Percentiles rank a stretch among this genome's conserved stretches.
Evolutionary conservation across 164 flowering plant species (phyloP).

Genomic region (Cinnamomum chago): DNA sequence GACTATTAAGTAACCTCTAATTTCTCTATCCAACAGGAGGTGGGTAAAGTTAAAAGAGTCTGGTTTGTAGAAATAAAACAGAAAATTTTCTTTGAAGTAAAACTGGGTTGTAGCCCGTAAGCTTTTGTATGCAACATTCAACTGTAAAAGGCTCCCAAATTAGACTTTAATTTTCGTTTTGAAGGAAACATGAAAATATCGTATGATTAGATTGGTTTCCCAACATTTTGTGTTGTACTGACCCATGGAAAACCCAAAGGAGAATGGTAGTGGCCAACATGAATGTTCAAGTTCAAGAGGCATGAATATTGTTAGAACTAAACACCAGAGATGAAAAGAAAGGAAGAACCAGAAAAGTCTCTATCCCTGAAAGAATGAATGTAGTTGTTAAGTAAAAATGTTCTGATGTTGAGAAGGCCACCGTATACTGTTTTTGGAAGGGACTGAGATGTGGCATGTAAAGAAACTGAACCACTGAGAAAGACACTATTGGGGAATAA

Average conservation of each 20-base stretch:
- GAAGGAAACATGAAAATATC: too few species aligned
- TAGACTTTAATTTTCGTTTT: too few species aligned
- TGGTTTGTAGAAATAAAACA: background rate
- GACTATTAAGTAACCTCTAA: background rate
- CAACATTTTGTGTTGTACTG: too few species aligned
- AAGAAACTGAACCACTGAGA: conserved; percentile 32
- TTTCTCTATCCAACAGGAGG: background rate
- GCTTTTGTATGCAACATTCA: background rate
- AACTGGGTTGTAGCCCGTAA: conserved; percentile 14
- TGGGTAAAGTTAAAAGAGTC: background rate
- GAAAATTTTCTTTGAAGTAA: conserved; percentile 1
- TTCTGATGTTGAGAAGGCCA: conserved; percentile 22
- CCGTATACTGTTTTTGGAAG: conserved; percentile 44
- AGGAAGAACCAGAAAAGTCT: background rate
- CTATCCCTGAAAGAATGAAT: background rate
- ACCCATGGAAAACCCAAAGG: too few species aligned
- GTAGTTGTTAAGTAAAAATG: background rate
- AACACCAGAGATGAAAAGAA: background rate
- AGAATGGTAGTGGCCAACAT: too few species aligned
- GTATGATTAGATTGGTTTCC: too few species aligned
- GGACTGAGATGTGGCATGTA: conserved; percentile 61
- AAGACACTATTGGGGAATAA: too few species aligned
- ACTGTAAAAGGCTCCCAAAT: too few species aligned
- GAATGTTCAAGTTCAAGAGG: too few species aligned
- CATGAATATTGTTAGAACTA: too few species aligned